Conservation (phyloP, 1,284 basidiomycete species). For the Moesziomyces aphidis region DNA sequence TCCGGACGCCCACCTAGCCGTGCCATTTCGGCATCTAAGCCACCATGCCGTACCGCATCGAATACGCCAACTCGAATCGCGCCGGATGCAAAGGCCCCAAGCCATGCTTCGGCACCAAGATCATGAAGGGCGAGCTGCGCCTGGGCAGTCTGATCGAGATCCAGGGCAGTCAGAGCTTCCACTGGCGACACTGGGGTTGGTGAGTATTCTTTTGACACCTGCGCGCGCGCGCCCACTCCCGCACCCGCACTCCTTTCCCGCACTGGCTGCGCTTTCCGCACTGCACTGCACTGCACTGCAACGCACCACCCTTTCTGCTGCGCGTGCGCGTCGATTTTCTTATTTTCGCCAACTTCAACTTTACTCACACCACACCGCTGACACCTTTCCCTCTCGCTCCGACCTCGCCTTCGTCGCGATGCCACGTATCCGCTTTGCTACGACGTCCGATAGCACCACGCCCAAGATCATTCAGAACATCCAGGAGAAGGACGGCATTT, state of each 20-base stretch:
- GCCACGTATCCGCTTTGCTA: background rate
- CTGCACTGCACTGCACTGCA: background rate
- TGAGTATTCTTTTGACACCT: constrained; percentile 5
- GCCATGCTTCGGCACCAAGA: constrained; percentile 81
- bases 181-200: constrained; percentile 87
- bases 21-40: background rate
- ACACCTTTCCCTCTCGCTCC: background rate
- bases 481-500: constrained; percentile 73
- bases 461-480: constrained; percentile 76
- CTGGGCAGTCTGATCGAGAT: constrained; percentile 82
- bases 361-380: background rate
- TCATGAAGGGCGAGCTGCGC: constrained; percentile 79
- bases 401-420: background rate
- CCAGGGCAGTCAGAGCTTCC: constrained; percentile 74
- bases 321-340: background rate
- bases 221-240: background rate
- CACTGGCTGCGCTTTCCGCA: background rate
- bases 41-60: constrained; percentile 55
- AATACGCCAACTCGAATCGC: constrained; percentile 70
- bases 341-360: background rate
- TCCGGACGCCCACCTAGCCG: background rate
- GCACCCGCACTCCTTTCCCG: background rate
- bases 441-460: constrained; percentile 13
- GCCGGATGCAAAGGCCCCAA: constrained; percentile 91
- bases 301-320: background rate